phyloP scores from a whole-genome alignment of 768 basidiomycete genomes.

The Royoungia palumana region DNA sequence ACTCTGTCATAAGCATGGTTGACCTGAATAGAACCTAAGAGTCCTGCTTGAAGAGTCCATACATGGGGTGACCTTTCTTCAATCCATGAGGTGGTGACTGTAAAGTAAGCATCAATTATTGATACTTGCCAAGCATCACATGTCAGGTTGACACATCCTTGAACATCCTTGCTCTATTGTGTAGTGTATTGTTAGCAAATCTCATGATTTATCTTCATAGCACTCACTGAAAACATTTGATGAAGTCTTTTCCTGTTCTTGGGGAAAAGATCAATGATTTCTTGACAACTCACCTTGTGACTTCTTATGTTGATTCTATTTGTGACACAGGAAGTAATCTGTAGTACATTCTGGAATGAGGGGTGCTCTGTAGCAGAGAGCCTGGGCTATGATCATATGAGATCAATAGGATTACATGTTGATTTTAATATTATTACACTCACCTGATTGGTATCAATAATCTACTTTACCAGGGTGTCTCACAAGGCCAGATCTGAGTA shows the following conservation, averaged over 20 bases:
- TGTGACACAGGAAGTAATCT: too few relatives aligned
- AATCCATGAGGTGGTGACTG: not conserved
- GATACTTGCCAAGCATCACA: slow-evolving; percentile 2
- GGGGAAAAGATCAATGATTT: not conserved
- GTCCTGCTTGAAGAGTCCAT: not conserved
- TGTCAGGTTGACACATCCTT: not conserved
- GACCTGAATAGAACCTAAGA: slow-evolving; percentile 16
- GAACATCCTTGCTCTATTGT: not conserved
- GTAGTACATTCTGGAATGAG: too few relatives aligned
- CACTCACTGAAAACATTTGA: not conserved
- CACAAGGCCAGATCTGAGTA: not conserved
- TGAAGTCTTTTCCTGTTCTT: not conserved
- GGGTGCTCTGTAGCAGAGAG: not conserved
- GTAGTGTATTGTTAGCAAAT: not conserved
- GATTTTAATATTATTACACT: not conserved
- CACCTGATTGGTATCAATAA: not conserved
- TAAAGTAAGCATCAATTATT: not conserved
- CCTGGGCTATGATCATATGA: not conserved
- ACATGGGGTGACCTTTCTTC: not conserved
- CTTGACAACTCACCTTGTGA: not conserved
- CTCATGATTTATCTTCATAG: not conserved
- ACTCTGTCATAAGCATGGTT: slow-evolving; percentile 38
- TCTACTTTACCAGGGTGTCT: not conserved
- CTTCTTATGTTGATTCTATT: not conserved
- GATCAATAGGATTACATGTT: not conserved